These are phyloP conservation scores for Phoenix roebelenii DNA, from an alignment of 176 grass and related monocot species.

Conservation along the genomic window DNA sequence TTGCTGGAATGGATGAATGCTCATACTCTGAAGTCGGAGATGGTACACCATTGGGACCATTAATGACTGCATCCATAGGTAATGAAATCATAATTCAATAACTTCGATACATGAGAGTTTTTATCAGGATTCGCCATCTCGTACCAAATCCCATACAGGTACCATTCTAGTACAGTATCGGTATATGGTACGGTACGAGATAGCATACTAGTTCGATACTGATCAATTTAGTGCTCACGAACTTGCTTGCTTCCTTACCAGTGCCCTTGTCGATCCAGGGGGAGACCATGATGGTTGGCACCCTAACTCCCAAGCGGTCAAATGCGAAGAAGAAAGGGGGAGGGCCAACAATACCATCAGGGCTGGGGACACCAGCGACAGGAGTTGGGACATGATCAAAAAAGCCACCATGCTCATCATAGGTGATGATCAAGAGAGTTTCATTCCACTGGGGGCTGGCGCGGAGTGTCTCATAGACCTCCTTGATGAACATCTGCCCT, in stretches of 20 bases:
- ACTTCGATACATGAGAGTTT: background rate
- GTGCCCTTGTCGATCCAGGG: conserved; percentile 85
- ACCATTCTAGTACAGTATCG: no score
- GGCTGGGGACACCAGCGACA: conserved; percentile 47
- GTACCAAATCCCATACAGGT: no score
- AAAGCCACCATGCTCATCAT: conserved; percentile 90
- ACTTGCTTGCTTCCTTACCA: conserved; percentile 14
- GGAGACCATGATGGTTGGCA: conserved; percentile 71
- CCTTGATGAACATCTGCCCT: conserved; percentile 79
- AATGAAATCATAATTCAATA: background rate
- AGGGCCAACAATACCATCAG: conserved; percentile 70
- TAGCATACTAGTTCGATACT: no score
- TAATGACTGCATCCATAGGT: conserved; percentile 37
- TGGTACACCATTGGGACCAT: conserved; percentile 53
- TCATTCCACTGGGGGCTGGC: conserved; percentile 81
- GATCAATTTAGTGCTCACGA: no score
- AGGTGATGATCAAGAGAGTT: conserved; percentile 72
- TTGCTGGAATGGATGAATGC: conserved; percentile 88
- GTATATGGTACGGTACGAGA: no score
- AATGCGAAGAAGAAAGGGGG: conserved; percentile 75
- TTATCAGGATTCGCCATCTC: no score
- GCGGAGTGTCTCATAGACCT: conserved; percentile 73
- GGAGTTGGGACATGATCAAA: conserved; percentile 91
- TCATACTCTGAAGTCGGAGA: conserved; percentile 76
- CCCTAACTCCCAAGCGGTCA: conserved; percentile 60